These are phyloP conservation scores for Apiotrichum veenhuisii DNA, from an alignment of 1,284 basidiomycete genomes.

Conservation along the genomic window DNA sequence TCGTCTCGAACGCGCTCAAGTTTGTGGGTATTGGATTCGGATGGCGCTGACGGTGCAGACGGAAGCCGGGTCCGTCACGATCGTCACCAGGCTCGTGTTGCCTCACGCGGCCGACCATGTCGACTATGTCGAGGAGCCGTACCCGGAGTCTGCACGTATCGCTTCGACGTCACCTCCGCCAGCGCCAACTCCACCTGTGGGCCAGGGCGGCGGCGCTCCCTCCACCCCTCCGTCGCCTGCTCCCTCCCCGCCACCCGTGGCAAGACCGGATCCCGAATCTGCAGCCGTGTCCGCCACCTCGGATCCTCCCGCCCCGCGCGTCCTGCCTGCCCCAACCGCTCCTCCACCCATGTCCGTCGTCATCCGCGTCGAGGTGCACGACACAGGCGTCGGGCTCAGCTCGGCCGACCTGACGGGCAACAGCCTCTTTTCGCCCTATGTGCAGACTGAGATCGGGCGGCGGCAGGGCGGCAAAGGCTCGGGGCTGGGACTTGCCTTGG, in stretches of 20 bases:
- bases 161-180: too few species aligned
- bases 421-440: conserved; percentile 47
- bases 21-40: conserved; percentile 53
- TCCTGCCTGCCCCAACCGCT: not conserved
- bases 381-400: conserved; percentile 74
- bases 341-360: conserved; percentile 35
- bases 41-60: conserved; percentile 47
- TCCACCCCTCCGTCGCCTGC: too few species aligned
- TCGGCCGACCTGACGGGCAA: conserved; percentile 64
- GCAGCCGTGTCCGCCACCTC: too few species aligned
- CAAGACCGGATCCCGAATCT: too few species aligned
- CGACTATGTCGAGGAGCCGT: too few species aligned
- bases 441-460: conserved; percentile 58
- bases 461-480: conserved; percentile 83
- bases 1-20: conserved; percentile 53
- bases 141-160: conserved; percentile 10
- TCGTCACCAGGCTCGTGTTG: conserved; percentile 43
- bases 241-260: too few species aligned
- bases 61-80: conserved; percentile 55
- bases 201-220: too few species aligned
- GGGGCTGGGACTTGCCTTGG: conserved; percentile 78
- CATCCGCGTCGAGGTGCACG: conserved; percentile 73
- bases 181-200: too few species aligned
- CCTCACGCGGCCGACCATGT: too few species aligned
- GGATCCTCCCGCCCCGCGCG: too few species aligned